A percentile compares a stretch with the other conserved stretches of the same genome.
phyloP scores from a whole-genome alignment of 805 yeast species.

The Monosporozyma siamensis region DNA sequence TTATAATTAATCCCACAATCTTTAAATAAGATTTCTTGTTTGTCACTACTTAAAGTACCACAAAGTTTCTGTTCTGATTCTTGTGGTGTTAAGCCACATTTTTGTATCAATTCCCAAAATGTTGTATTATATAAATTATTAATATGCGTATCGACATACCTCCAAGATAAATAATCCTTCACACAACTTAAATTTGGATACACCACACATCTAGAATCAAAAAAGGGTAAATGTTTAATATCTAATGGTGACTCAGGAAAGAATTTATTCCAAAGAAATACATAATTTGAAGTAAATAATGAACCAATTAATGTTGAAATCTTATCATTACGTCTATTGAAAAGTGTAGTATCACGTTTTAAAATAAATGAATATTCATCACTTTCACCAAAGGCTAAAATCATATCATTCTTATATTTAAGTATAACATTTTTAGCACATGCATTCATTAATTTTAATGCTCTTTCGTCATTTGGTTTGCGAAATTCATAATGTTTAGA shows the following conservation, averaged over 20 bases:
- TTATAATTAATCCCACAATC: constrained; percentile 83
- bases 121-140: constrained; percentile 89
- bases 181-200: constrained; percentile 59
- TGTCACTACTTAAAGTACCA: constrained; percentile 77
- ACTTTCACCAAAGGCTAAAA: constrained; percentile 86
- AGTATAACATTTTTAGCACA: constrained; percentile 62
- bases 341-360: constrained; percentile 51
- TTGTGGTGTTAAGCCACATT: constrained; percentile 59
- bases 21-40: constrained; percentile 75
- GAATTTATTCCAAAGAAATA: constrained; percentile 51
- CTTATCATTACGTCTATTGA: constrained; percentile 75
- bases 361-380: constrained; percentile 88
- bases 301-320: constrained; percentile 75
- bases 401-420: constrained; percentile 56
- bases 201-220: constrained; percentile 82
- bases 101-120: constrained; percentile 75
- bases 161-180: constrained; percentile 84
- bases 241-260: constrained; percentile 45
- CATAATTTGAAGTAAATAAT: constrained; percentile 69
- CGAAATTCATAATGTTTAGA: constrained; percentile 61
- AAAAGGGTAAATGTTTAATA: constrained; percentile 59
- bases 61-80: constrained; percentile 71
- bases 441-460: constrained; percentile 69
- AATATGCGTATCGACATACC: constrained; percentile 94
- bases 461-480: constrained; percentile 81